Conservation (phyloP, 768 basidiomycete genomes). For the Leccinellum luteum region DNA sequence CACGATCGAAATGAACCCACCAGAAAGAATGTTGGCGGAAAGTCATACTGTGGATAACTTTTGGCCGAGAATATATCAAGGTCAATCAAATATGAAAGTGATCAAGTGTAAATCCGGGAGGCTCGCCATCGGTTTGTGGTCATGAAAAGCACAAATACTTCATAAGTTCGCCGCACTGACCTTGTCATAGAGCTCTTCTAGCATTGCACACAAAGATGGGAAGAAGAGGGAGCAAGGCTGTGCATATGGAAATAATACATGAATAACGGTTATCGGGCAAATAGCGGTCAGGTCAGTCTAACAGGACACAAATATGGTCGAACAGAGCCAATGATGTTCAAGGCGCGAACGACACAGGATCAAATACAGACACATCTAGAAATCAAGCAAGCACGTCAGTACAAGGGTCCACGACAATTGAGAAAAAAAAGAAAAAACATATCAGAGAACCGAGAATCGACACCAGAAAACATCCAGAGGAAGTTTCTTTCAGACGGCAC, state of each 20-base stretch:
- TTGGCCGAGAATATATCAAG: not conserved
- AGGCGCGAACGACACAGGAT: no score
- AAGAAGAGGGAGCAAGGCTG: not conserved
- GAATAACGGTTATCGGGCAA: conserved; percentile 16
- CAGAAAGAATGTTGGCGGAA: not conserved
- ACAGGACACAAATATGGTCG: not conserved
- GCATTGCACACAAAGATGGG: not conserved
- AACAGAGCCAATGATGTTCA: not conserved
- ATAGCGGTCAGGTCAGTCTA: not conserved
- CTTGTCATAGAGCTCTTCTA: not conserved
- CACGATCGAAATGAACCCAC: not conserved
- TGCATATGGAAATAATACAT: conserved; percentile 17
- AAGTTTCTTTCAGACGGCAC: conserved; percentile 34
- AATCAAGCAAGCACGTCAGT: conserved; percentile 6
- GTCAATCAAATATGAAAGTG: not conserved
- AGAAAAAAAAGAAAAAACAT: not conserved
- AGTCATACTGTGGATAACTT: not conserved
- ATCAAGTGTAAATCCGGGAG: not conserved
- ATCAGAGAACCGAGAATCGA: conserved; percentile 37
- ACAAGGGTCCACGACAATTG: not conserved
- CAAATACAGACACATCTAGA: not conserved
- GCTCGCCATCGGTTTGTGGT: not conserved
- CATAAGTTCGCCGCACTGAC: not conserved
- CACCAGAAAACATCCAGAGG: conserved; percentile 26
- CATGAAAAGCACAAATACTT: no score